A percentile compares a stretch with the other conserved stretches of the same genome.
Evolutionary conservation across 2,329 filamentous ascomycete species (phyloP).

Genomic region (Hymenoscyphus scutula): DNA sequence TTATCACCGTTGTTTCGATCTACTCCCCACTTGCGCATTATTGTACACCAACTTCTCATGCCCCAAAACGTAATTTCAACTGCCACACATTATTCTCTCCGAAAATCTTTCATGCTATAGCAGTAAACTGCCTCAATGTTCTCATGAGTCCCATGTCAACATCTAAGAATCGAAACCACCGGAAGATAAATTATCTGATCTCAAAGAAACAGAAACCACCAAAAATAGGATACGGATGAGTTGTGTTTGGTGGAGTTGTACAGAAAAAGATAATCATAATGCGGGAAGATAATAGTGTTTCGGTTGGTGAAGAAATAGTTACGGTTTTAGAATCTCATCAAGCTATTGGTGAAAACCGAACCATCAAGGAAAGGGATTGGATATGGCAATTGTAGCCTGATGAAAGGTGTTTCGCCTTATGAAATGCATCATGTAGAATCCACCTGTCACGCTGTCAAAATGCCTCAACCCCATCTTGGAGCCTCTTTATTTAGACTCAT

Average conservation of each 20-base stretch:
- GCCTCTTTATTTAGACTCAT: neutral
- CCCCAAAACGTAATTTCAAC: slow-evolving; percentile 7
- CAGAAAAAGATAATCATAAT: neutral
- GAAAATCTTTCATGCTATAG: slow-evolving; percentile 6
- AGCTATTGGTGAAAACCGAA: neutral
- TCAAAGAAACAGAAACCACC: neutral
- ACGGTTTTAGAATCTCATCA: neutral
- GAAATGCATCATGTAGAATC: neutral
- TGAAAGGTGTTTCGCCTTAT: neutral
- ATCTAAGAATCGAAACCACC: slow-evolving; percentile 5
- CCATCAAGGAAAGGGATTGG: no score
- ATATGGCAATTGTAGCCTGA: neutral
- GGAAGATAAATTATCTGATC: neutral
- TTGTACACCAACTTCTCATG: slow-evolving; percentile 4
- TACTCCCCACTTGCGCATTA: neutral
- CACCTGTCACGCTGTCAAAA: neutral
- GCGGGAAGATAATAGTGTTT: neutral
- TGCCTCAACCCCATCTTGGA: neutral
- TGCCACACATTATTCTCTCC: slow-evolving; percentile 6
- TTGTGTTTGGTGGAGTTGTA: neutral
- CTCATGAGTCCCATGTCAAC: neutral
- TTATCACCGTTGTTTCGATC: neutral
- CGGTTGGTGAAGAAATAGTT: neutral
- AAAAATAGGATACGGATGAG: neutral
- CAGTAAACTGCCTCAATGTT: neutral